Base-by-base conservation (phyloP, 306 rosid genomes). In the Lotus japonicus region DNA sequence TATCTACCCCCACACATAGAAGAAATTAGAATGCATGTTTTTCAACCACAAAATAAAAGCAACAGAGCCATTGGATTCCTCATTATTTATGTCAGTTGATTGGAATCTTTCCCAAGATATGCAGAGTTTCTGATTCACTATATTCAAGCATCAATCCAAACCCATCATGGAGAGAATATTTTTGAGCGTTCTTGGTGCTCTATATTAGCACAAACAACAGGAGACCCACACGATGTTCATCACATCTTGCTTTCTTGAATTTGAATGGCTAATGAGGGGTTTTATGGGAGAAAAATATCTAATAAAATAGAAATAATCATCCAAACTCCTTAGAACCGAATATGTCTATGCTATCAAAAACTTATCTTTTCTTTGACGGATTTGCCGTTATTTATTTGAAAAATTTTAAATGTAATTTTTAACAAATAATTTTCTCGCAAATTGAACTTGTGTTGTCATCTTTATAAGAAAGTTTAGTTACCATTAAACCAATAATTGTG, bases 1-100 rank as follows among this genome's bases (percentile, higher is more conserved):
- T 58, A 56, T 19, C 72, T 64, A 43, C 35, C n/a, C n/a, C n/a
- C n/a, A n/a, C n/a, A 9, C 23, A 42, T 31, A 7, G n/a, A 18
- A n/a, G n/a, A 56, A 21, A 1, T 21, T 12, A 9, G 33, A 28
- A 26, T 43, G 56, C 52, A 66, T 66, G 16, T 19, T 68, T 68
- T 68, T 75, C 69, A 48, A 49, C 79, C 74, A 49, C 74, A 66
- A 54, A 72, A n/a, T 33, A 15, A 6, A 31, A 58, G 48, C 36
- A 5, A 72, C 0, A 44, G 14, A 35, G 43, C 74, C 74, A 66
- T 75, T 36, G 63, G 79, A 75, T 75, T 66, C 79, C 79, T 58
- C 55, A 57, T 58, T 15, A 21, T 66, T 75, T 46, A 58, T 66
- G 74, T 75, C 74, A 75, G 74, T 46, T 8, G 54, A 66, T 23